These are phyloP conservation scores for Blastobotrys attinorum DNA, from an alignment of 805 yeast genomes.

Conservation along the genomic window DNA sequence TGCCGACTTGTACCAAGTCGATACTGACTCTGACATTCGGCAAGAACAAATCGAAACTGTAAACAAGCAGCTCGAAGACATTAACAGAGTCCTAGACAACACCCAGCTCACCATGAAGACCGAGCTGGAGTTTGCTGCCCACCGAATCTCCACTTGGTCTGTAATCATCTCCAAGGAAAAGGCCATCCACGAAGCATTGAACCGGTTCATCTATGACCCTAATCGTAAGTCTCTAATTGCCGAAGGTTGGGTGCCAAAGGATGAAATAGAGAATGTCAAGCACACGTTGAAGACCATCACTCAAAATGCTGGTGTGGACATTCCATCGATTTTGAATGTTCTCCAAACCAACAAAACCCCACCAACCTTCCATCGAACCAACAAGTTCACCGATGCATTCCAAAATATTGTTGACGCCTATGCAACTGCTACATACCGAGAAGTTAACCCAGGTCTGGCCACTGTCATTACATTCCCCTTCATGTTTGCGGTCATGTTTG, in stretches of 20 bases:
- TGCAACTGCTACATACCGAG: slow-evolving; percentile 88
- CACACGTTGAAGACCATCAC: slow-evolving; percentile 58
- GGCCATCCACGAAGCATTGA: slow-evolving; percentile 70
- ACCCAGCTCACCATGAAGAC: slow-evolving; percentile 64
- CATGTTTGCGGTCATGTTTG: slow-evolving; percentile 98
- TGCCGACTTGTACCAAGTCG: slow-evolving; percentile 64
- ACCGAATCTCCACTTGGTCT: slow-evolving; percentile 70
- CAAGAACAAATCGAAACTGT: slow-evolving; percentile 32
- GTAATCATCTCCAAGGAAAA: slow-evolving; percentile 66
- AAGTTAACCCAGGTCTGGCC: slow-evolving; percentile 93
- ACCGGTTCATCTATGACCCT: slow-evolving; percentile 71
- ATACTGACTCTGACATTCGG: slow-evolving; percentile 36
- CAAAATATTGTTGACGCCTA: slow-evolving; percentile 93
- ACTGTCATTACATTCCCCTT: slow-evolving; percentile 95
- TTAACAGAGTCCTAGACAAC: slow-evolving; percentile 52
- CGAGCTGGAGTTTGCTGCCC: slow-evolving; percentile 73
- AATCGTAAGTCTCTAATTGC: slow-evolving; percentile 82
- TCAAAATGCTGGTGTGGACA: slow-evolving; percentile 37
- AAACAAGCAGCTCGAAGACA: slow-evolving; percentile 42
- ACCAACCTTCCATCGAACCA: slow-evolving; percentile 92
- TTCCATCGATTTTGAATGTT: slow-evolving; percentile 42
- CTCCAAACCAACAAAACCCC: slow-evolving; percentile 79
- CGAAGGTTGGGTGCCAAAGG: slow-evolving; percentile 94
- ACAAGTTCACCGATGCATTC: slow-evolving; percentile 88
- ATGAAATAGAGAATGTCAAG: slow-evolving; percentile 61